Evolutionary conservation across 768 basidiomycete species (phyloP), one percentile per base, ranked within the genome.

Genomic region (Auricularia heimuer): DNA sequence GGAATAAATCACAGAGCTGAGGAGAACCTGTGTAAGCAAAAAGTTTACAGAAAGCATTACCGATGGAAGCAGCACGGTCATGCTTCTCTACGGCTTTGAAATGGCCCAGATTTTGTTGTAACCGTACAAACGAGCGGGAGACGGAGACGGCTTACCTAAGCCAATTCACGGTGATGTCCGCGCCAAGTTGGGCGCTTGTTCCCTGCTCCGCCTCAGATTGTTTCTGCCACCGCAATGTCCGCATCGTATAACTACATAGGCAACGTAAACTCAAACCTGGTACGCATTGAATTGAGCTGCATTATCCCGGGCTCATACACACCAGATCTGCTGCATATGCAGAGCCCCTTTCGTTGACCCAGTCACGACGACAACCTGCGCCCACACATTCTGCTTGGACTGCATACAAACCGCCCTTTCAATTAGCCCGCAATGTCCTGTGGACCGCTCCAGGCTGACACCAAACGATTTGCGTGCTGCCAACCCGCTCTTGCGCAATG

Each of bases 351-450:
- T 94, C 71, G 76, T 84, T 7, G 83, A 92, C 36, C 94, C 93
- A 10, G 81, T 81, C 1, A 89, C 89, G 0, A 87, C 90, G 0
- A 81, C 75, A 47, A 84, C 87, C 7, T 95, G 94, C 69, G 79
- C 83, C 66, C 94, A 93, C 72, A 95, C 92, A 0, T 95, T 95
- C 73, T 96, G 94, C 73, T 75, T 76, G n/a, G 86, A 85, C 36
- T 96, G 94, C 71, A 90, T 94, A 66, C 69, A 77, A n/a, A 78
- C 80, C 62, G 89, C 93, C 0, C 80, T 95, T 3, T 73, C 75
- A 12, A 83, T 89, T 66, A 84, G 86, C 6, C 77, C 81, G 0
- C 85, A 87, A 67, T 96, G 94, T 73, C 94, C 94, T 11, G 85
- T 96, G 36, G 93, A 95, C 75, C 84, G 94, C 24, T 87, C 84